Percentiles rank a stretch among this genome's conserved stretches.
phyloP scores from a whole-genome alignment of 2,329 filamentous ascomycete genomes.

The Hypoxylon sp. region DNA sequence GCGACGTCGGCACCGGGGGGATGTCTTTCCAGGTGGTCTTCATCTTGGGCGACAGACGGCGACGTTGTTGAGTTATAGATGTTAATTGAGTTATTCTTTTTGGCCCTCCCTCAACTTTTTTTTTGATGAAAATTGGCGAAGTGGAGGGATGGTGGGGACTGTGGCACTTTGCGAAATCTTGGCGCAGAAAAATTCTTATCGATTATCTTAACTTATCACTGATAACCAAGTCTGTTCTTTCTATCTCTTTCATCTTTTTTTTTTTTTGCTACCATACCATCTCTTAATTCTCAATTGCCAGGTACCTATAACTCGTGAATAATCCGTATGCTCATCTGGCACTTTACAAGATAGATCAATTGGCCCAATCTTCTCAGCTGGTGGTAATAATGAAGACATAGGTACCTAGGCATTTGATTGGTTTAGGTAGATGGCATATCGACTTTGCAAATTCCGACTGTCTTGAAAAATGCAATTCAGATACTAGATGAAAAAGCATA shows the following conservation, averaged over 20 bases:
- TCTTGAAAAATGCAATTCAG: background rate
- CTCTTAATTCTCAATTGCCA: background rate
- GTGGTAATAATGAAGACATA: too few species aligned
- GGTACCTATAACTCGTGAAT: background rate
- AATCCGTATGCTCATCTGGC: background rate
- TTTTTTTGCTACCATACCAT: too few species aligned
- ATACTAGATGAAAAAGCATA: background rate
- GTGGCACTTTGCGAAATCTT: conserved; percentile 42
- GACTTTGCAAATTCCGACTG: background rate
- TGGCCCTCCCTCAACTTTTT: conserved; percentile 30
- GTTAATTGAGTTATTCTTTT: conserved; percentile 15
- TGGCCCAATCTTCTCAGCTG: background rate
- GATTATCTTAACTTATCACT: conserved; percentile 41
- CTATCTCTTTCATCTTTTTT: too few species aligned
- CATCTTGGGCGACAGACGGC: conserved; percentile 59
- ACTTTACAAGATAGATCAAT: background rate
- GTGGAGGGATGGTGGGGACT: conserved; percentile 29
- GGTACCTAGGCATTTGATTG: background rate
- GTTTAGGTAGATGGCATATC: background rate
- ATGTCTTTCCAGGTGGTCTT: conserved; percentile 80
- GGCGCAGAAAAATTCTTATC: conserved; percentile 34
- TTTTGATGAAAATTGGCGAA: conserved; percentile 33
- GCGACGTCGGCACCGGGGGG: conserved; percentile 86
- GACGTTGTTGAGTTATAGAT: conserved; percentile 13
- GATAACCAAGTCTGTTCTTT: background rate